phyloP scores from a whole-genome alignment of 1,284 basidiomycete species.

The Rhodotorula sp. region DNA sequence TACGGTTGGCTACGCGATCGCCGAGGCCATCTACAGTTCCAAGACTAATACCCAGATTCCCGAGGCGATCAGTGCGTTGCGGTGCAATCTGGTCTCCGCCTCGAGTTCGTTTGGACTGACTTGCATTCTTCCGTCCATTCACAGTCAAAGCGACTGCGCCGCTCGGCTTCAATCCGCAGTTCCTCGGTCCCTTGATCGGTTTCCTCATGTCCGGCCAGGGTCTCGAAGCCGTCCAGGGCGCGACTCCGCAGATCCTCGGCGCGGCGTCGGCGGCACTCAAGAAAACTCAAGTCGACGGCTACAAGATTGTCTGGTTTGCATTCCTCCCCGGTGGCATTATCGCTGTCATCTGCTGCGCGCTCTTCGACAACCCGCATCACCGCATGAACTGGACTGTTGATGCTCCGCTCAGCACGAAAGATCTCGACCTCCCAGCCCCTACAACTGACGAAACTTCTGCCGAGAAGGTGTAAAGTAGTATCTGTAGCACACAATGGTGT shows the following conservation, averaged over 20 bases:
- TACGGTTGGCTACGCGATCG: constrained; percentile 16
- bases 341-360: constrained; percentile 17
- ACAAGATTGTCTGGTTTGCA: constrained; percentile 24
- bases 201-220: constrained; percentile 5
- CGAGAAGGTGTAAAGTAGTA: neutral
- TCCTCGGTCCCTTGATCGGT: constrained; percentile 6
- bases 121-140: no score
- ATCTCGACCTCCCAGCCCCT: neutral
- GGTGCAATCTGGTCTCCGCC: no score
- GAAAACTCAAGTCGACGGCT: constrained; percentile 9
- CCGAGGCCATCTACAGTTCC: constrained; percentile 14
- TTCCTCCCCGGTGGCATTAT: constrained; percentile 23
- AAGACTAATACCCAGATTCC: constrained; percentile 13
- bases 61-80: neutral
- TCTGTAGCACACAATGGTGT: neutral
- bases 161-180: constrained; percentile 8
- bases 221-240: constrained; percentile 10
- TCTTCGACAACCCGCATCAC: constrained; percentile 15
- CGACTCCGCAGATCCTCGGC: constrained; percentile 7
- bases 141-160: constrained; percentile 6
- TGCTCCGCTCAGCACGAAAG: neutral
- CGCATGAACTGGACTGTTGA: constrained; percentile 23
- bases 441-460: neutral
- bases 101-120: neutral
- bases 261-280: constrained; percentile 6